A percentile compares a stretch with the other conserved stretches of the same genome.
Conservation (phyloP, 352 stramenopile species). For the Phytophthora multivora region DNA sequence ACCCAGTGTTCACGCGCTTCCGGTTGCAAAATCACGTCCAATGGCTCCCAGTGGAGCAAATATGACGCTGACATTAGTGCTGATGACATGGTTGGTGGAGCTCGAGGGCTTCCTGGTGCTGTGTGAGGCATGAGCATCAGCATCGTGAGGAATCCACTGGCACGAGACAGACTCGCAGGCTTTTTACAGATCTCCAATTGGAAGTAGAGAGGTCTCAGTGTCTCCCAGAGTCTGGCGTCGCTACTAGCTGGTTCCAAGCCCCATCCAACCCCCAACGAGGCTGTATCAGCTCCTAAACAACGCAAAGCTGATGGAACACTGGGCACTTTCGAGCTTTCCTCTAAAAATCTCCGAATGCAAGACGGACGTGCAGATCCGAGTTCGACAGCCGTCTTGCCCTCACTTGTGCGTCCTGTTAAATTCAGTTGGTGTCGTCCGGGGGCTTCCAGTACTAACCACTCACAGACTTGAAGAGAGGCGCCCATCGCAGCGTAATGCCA, state of each 20-base stretch:
- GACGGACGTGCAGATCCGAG: slow-evolving; percentile 41
- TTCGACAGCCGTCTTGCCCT: slow-evolving; percentile 46
- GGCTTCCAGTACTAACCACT: slow-evolving; percentile 64
- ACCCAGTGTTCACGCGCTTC: slow-evolving; percentile 65
- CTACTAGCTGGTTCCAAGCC: slow-evolving; percentile 36
- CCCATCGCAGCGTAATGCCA: slow-evolving; percentile 75
- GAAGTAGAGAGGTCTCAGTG: slow-evolving; percentile 52
- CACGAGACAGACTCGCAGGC: slow-evolving; percentile 45
- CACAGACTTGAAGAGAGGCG: slow-evolving; percentile 54
- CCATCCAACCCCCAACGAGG: slow-evolving; percentile 63
- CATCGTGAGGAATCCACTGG: slow-evolving; percentile 57
- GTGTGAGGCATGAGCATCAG: slow-evolving; percentile 49
- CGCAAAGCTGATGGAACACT: slow-evolving; percentile 37
- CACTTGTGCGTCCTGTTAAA: slow-evolving; percentile 51
- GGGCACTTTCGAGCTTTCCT: slow-evolving; percentile 41
- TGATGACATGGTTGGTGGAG: slow-evolving; percentile 17
- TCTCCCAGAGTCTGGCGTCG: slow-evolving; percentile 37
- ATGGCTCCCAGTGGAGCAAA: slow-evolving; percentile 58
- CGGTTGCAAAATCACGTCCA: slow-evolving; percentile 54
- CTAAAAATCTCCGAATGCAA: slow-evolving; percentile 48
- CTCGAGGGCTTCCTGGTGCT: slow-evolving; percentile 22
- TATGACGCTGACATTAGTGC: slow-evolving; percentile 40
- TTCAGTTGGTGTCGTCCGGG: slow-evolving; percentile 41
- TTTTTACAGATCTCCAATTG: slow-evolving; percentile 72
- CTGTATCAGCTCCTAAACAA: slow-evolving; percentile 58